These are phyloP conservation scores for Heimioporus sp. DNA, from an alignment of 768 basidiomycete species.

Conservation along the genomic window DNA sequence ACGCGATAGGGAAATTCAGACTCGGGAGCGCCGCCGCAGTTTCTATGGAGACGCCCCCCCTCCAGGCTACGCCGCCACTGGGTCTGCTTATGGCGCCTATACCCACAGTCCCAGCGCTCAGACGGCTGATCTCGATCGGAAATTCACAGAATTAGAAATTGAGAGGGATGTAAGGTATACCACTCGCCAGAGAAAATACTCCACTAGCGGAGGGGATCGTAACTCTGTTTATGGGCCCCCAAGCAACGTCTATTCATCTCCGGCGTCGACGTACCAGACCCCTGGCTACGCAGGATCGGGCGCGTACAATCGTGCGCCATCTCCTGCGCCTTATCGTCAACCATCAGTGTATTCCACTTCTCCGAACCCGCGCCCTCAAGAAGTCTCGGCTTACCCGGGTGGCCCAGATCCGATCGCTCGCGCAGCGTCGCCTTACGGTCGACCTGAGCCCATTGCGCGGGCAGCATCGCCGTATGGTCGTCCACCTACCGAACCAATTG, in stretches of 20 bases:
- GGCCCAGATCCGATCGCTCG: constrained; percentile 33
- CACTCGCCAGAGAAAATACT: constrained; percentile 46
- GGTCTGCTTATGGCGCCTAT: constrained; percentile 25
- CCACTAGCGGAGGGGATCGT: constrained; percentile 38
- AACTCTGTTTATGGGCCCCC: constrained; percentile 17
- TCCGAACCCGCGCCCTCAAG: constrained; percentile 49
- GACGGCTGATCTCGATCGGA: constrained; percentile 36
- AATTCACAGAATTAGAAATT: constrained; percentile 33
- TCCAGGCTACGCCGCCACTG: constrained; percentile 26
- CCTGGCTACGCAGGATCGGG: constrained; percentile 28
- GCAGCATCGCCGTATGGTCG: constrained; percentile 34
- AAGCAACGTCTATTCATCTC: constrained; percentile 20
- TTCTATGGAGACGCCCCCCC: constrained; percentile 40
- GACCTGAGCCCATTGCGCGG: constrained; percentile 28
- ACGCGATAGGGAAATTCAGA: constrained; percentile 54
- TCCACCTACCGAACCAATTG: constrained; percentile 29
- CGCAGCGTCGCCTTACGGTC: constrained; percentile 36
- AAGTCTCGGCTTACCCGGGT: constrained; percentile 41
- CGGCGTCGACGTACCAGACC: constrained; percentile 27
- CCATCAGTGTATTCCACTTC: constrained; percentile 36
- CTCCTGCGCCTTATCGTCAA: constrained; percentile 29
- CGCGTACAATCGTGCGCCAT: constrained; percentile 32
- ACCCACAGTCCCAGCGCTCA: constrained; percentile 21
- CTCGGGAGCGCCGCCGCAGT: constrained; percentile 53
- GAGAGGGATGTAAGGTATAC: constrained; percentile 28